These are phyloP conservation scores for Phytophthora pluvialis DNA, from an alignment of 352 stramenopile species.

Conservation along the genomic window DNA sequence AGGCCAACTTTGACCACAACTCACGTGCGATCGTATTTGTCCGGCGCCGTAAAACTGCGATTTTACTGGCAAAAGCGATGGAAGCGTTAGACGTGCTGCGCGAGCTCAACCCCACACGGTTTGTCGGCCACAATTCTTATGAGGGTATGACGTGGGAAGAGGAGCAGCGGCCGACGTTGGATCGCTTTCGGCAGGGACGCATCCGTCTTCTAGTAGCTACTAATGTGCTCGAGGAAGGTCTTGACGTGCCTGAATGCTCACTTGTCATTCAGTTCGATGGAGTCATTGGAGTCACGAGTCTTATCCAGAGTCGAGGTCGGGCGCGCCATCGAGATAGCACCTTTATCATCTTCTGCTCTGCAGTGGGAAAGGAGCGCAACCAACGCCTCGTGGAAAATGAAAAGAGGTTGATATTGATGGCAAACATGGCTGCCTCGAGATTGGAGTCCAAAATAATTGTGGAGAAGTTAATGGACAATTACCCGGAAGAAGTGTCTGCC, in stretches of 20 bases:
- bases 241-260: constrained; percentile 82
- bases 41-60: constrained; percentile 65
- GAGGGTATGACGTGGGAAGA: constrained; percentile 86
- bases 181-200: constrained; percentile 66
- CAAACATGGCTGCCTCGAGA: constrained; percentile 40
- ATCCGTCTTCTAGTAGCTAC: constrained; percentile 80
- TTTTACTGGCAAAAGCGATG: constrained; percentile 72
- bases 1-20: constrained; percentile 54
- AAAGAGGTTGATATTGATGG: constrained; percentile 46
- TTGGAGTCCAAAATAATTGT: constrained; percentile 59
- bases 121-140: constrained; percentile 84
- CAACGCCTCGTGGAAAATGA: constrained; percentile 67
- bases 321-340: constrained; percentile 59
- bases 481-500: constrained; percentile 5
- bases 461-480: constrained; percentile 40
- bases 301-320: constrained; percentile 81
- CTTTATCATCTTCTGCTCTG: constrained; percentile 76
- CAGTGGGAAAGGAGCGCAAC: constrained; percentile 45
- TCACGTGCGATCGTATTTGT: constrained; percentile 86
- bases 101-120: constrained; percentile 71
- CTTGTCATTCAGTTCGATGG: constrained; percentile 83
- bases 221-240: constrained; percentile 81
- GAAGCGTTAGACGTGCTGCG: constrained; percentile 56
- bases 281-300: constrained; percentile 67
- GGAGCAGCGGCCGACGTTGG: constrained; percentile 75